Conservation (phyloP, 768 basidiomycete genomes). For the Naganishia vaughanmartiniae region DNA sequence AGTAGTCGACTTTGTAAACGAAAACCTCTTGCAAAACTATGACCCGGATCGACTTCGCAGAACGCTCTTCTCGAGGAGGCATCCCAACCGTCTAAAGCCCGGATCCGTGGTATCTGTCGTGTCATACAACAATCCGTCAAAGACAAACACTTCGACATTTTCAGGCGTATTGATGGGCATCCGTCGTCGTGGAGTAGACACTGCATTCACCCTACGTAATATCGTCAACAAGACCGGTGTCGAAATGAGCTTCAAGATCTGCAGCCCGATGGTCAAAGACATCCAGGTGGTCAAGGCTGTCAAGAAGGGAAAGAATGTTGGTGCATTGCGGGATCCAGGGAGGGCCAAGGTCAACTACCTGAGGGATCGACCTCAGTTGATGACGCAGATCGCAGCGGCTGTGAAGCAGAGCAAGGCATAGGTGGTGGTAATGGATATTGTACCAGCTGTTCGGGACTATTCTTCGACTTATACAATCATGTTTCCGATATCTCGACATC, state of each 20-base stretch:
- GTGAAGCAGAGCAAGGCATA: conserved; percentile 39
- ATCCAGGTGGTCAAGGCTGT: conserved; percentile 65
- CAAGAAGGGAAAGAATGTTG: conserved; percentile 35
- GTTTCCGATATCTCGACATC: not conserved
- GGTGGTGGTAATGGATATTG: not conserved
- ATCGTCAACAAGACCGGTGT: conserved; percentile 86
- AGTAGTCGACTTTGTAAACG: conserved; percentile 50
- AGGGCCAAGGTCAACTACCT: conserved; percentile 48
- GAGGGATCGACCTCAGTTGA: conserved; percentile 46
- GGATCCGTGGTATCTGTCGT: conserved; percentile 84
- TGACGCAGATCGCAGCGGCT: conserved; percentile 46
- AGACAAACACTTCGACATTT: conserved; percentile 62
- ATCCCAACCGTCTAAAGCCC: conserved; percentile 66
- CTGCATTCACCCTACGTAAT: conserved; percentile 84
- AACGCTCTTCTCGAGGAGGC: conserved; percentile 69
- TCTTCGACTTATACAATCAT: conserved; percentile 6
- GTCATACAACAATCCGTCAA: conserved; percentile 64
- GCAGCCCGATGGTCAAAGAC: conserved; percentile 80
- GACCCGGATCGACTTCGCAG: conserved; percentile 68
- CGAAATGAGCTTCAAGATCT: conserved; percentile 86
- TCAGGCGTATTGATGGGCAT: conserved; percentile 84
- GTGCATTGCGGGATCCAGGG: conserved; percentile 38
- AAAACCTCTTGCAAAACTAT: conserved; percentile 58
- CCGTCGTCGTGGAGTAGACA: conserved; percentile 68
- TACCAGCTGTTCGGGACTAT: conserved; percentile 1